Evolutionary conservation across 345 rosid genomes (phyloP).

Genomic region (Linum usitatissimum): DNA sequence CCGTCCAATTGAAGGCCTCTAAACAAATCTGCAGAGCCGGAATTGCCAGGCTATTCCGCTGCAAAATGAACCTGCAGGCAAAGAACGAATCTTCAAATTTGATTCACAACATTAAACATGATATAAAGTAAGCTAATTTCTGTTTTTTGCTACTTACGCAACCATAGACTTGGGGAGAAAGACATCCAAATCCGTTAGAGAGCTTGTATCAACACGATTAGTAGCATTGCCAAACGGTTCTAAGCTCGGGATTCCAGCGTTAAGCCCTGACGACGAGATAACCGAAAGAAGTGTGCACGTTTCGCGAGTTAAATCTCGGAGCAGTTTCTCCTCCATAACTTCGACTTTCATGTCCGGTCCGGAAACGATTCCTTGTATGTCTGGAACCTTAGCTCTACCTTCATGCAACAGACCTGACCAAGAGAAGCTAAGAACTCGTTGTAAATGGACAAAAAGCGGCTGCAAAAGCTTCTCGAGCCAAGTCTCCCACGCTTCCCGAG

Average conservation of each 20-base stretch:
- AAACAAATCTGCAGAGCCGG: slow-evolving; percentile 59
- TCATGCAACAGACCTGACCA: slow-evolving; percentile 72
- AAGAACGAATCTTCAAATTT: background rate
- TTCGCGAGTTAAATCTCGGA: slow-evolving; percentile 83
- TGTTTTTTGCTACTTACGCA: slow-evolving; percentile 40
- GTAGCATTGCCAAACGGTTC: slow-evolving; percentile 63
- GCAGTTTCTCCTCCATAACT: slow-evolving; percentile 93
- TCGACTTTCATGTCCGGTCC: slow-evolving; percentile 85
- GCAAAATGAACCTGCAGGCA: slow-evolving; percentile 60
- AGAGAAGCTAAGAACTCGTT: slow-evolving; percentile 57
- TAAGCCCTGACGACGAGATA: slow-evolving; percentile 62
- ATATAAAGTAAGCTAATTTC: no score
- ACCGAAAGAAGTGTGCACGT: slow-evolving; percentile 53
- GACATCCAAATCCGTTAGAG: slow-evolving; percentile 55
- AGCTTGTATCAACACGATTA: slow-evolving; percentile 41
- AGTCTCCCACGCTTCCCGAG: slow-evolving; percentile 56
- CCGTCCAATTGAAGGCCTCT: slow-evolving; percentile 81
- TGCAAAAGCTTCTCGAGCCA: slow-evolving; percentile 71
- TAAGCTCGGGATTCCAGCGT: slow-evolving; percentile 54
- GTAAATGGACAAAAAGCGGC: slow-evolving; percentile 52
- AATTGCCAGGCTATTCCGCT: slow-evolving; percentile 50
- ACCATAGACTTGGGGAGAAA: slow-evolving; percentile 60
- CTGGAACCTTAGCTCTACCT: slow-evolving; percentile 84
- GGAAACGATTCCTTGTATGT: slow-evolving; percentile 36
- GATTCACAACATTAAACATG: background rate